Conservation (phyloP, 129 eudicot genomes). For the Ambrosia trifida region DNA sequence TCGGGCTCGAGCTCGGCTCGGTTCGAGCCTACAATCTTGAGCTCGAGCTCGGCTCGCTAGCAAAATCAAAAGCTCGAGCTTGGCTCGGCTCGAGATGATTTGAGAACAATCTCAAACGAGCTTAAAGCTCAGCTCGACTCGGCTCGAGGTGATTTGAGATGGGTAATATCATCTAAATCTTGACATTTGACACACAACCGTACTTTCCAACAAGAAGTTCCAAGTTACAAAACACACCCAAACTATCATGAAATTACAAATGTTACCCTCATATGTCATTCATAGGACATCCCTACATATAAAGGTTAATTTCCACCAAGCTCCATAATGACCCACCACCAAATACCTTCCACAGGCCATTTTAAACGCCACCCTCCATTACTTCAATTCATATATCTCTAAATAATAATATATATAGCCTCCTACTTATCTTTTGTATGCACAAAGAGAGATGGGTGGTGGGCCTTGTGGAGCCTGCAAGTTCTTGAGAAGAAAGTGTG, state of each 20-base stretch:
- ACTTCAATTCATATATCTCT: neutral
- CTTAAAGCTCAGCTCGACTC: too few relatives aligned
- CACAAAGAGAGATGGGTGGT: constrained; percentile 22
- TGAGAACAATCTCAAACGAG: too few relatives aligned
- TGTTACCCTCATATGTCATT: constrained; percentile 18
- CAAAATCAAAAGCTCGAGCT: too few relatives aligned
- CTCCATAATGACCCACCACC: constrained; percentile 22
- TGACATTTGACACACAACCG: constrained; percentile 8
- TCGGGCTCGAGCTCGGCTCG: too few relatives aligned
- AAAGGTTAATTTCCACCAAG: neutral
- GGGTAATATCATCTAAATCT: too few relatives aligned
- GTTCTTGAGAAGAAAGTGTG: constrained; percentile 41
- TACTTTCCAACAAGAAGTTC: neutral
- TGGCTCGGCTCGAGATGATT: too few relatives aligned
- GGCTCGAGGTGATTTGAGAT: too few relatives aligned
- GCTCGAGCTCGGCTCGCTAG: too few relatives aligned
- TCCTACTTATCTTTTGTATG: neutral
- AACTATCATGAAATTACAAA: neutral
- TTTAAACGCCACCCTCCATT: neutral
- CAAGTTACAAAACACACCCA: constrained; percentile 8
- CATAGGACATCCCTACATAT: constrained; percentile 24
- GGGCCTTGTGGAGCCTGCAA: constrained; percentile 53
- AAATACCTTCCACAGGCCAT: constrained; percentile 10
- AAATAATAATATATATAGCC: neutral
- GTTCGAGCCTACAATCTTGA: too few relatives aligned